Percentiles rank a stretch among this genome's conserved stretches.
phyloP scores from a whole-genome alignment of 306 rosid genomes.

The Trichosanthes cucumerina region DNA sequence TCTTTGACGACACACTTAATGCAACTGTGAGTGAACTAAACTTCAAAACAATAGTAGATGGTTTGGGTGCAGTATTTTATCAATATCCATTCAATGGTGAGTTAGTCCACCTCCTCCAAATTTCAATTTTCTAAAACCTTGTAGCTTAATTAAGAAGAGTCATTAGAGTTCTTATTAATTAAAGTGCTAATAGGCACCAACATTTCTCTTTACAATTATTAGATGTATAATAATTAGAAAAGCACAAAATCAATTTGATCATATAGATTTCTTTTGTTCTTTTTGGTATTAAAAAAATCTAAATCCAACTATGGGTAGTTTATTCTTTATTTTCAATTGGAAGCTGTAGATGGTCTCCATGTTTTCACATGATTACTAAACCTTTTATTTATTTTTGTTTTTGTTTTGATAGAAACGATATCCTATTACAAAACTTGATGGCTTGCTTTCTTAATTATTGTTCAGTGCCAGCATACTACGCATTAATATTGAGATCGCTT shows the following conservation, averaged over 20 bases:
- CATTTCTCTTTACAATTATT: background rate
- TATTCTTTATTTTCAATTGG: background rate
- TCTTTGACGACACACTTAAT: constrained; percentile 83
- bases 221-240: background rate
- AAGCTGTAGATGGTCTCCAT: background rate
- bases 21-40: constrained; percentile 85
- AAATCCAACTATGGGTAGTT: background rate
- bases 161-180: background rate
- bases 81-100: constrained; percentile 89
- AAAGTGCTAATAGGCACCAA: background rate
- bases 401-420: background rate
- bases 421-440: constrained; percentile 20
- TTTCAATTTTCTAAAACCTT: background rate
- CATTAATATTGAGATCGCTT: constrained; percentile 85
- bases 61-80: constrained; percentile 84
- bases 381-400: background rate
- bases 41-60: constrained; percentile 90
- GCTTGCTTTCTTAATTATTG: constrained; percentile 14
- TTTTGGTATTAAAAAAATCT: background rate
- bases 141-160: background rate
- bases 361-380: background rate
- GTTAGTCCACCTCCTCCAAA: constrained; percentile 17
- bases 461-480: constrained; percentile 94
- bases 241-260: background rate
- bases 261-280: background rate